A percentile compares a stretch with the other conserved stretches of the same genome.
Evolutionary conservation across 306 rosid species (phyloP).

Genomic region (Vigna nakashimae): DNA sequence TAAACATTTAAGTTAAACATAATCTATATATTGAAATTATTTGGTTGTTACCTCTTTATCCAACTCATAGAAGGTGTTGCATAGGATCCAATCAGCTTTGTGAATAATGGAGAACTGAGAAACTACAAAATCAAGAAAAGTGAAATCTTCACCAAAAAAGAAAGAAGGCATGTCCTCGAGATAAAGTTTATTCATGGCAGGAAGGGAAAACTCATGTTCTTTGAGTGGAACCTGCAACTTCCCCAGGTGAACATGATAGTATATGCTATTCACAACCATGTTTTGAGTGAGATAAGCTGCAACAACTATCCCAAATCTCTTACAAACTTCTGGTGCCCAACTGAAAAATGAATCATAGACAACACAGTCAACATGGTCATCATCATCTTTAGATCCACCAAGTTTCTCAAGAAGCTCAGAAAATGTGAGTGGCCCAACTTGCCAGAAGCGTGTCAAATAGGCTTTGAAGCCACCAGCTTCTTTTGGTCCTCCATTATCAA

Average conservation of each 20-base stretch:
- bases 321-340: neutral
- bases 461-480: neutral
- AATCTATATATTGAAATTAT: too few species aligned
- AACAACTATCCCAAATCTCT: neutral
- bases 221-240: neutral
- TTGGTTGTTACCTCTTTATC: conserved; percentile 1
- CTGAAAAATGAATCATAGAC: neutral
- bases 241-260: neutral
- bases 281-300: conserved; percentile 7
- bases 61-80: conserved; percentile 10
- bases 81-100: neutral
- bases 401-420: conserved; percentile 6
- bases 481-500: neutral
- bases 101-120: neutral
- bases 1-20: too few species aligned
- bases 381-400: neutral
- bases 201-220: neutral
- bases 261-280: conserved; percentile 3
- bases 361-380: neutral
- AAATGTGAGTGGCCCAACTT: neutral
- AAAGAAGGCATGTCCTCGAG: conserved; percentile 27
- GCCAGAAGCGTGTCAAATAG: neutral
- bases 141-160: neutral
- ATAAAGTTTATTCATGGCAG: neutral
- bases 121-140: neutral